Evolutionary conservation across 2,329 filamentous ascomycete genomes (phyloP), one percentile per base, ranked within the genome.

Genomic region (Drechslerella coelobrocha): DNA sequence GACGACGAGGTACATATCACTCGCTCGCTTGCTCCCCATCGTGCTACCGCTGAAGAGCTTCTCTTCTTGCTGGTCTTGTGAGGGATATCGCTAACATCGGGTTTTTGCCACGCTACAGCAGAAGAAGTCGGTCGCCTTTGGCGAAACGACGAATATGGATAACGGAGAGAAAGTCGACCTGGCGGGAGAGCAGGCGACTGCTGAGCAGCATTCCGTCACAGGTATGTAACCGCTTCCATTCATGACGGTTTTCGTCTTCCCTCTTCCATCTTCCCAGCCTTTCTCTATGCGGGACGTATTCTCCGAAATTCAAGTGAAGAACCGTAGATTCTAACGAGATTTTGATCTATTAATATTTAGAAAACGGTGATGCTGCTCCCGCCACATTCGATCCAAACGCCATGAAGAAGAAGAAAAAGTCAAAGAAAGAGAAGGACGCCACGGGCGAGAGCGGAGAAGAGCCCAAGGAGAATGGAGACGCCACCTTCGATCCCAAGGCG

Each of bases 381-480:
- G 68, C 29, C 45, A 61, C 61, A 59, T 73, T 72, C 31, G 39
- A 61, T 39, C 61, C 68, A 37, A 62, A 31, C 26, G 73, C 65
- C 51, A 76, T 76, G 69, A 75, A 74, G 56, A 52, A 72, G 45
- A 59, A 73, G 75, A 76, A 73, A 76, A 76, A 75, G 75, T 73
- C 51, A 75, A 75, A 55, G 61, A 54, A 48, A 34, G 37, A 45
- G 24, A 57, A 61, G 41, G 63, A 69, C 27, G 26, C 43, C 34
- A 52, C 29, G 26, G 41, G 6, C 21, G 65, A 59, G 14, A 54
- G 43, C 41, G 27, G 54, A 72, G 73, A 69, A 17, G 66, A 71
- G 31, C 59, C 66, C 14, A 71, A 71, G 29, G 66, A 71, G 24
- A 71, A 71, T 19, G 66, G 59, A n/a, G 73, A 74, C 51, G 55